These are phyloP conservation scores for Capsella bursapastoris DNA, from an alignment of 345 rosid genomes.

Conservation along the genomic window DNA sequence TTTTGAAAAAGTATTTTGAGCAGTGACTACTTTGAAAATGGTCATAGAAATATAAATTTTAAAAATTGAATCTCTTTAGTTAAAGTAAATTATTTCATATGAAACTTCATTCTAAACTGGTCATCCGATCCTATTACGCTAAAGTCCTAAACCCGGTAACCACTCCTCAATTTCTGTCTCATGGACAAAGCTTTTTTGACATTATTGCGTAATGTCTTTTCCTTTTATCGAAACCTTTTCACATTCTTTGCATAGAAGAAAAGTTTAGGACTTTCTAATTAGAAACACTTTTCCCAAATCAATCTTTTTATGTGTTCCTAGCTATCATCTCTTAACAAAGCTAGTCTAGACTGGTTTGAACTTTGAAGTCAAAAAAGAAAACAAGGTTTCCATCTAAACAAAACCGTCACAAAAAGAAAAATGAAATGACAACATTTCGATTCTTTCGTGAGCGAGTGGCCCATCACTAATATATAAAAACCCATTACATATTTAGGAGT, in stretches of 20 bases:
- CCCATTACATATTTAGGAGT: background rate
- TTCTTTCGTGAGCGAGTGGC: background rate
- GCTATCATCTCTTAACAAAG: background rate
- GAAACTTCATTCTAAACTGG: constrained; percentile 2
- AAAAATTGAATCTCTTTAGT: background rate
- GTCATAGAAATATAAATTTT: background rate
- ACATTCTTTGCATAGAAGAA: constrained; percentile 33
- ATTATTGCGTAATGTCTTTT: constrained; percentile 26
- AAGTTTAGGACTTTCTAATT: constrained; percentile 19
- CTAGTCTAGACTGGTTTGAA: too few relatives aligned
- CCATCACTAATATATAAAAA: background rate
- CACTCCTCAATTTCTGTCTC: constrained; percentile 1
- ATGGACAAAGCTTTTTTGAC: constrained; percentile 24
- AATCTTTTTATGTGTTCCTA: constrained; percentile 31
- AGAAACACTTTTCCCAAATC: constrained; percentile 3
- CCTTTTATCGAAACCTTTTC: constrained; percentile 20
- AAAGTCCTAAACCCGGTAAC: background rate
- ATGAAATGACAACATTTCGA: background rate
- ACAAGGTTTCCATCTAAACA: too few relatives aligned
- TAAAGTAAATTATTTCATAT: background rate
- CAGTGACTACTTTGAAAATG: background rate
- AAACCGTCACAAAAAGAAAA: background rate
- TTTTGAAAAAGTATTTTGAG: too few relatives aligned
- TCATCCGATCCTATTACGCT: background rate
- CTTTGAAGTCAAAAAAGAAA: too few relatives aligned